These are phyloP conservation scores for Sphagnum magellanicum DNA, from an alignment of 228 moss, liverwort and hornwort species.

Conservation along the genomic window DNA sequence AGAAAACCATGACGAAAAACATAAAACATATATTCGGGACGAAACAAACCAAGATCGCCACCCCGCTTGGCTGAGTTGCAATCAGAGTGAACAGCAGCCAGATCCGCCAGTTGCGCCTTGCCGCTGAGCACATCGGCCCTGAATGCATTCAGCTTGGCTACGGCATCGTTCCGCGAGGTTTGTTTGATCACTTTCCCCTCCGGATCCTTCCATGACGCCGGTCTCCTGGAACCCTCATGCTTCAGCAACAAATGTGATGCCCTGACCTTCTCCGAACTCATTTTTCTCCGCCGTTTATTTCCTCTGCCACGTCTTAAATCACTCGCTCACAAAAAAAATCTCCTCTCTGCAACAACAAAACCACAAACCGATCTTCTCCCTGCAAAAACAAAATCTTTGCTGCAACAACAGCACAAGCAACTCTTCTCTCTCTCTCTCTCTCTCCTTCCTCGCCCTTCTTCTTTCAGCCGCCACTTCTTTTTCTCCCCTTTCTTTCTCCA, in stretches of 20 bases:
- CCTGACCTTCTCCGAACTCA: slow-evolving; percentile 3
- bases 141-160: slow-evolving; percentile 43
- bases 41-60: slow-evolving; percentile 6
- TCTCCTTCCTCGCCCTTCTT: neutral
- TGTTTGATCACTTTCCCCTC: slow-evolving; percentile 23
- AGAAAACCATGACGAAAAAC: no score
- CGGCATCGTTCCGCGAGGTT: slow-evolving; percentile 47
- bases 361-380: no score
- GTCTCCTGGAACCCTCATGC: slow-evolving; percentile 5
- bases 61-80: slow-evolving; percentile 51
- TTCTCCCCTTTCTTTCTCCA: no score
- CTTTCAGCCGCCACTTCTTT: no score
- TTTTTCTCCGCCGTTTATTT: neutral
- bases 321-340: neutral
- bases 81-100: slow-evolving; percentile 44
- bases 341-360: no score
- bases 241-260: slow-evolving; percentile 8
- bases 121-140: slow-evolving; percentile 46
- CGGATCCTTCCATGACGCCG: slow-evolving; percentile 7
- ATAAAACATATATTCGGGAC: neutral
- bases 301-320: neutral
- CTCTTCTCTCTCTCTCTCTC: neutral
- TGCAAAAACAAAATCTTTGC: neutral
- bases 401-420: neutral
- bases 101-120: slow-evolving; percentile 35